Percentiles rank a stretch among this genome's conserved stretches.
phyloP scores from a whole-genome alignment of 352 stramenopile genomes.

The Pythium aphanidermatum region DNA sequence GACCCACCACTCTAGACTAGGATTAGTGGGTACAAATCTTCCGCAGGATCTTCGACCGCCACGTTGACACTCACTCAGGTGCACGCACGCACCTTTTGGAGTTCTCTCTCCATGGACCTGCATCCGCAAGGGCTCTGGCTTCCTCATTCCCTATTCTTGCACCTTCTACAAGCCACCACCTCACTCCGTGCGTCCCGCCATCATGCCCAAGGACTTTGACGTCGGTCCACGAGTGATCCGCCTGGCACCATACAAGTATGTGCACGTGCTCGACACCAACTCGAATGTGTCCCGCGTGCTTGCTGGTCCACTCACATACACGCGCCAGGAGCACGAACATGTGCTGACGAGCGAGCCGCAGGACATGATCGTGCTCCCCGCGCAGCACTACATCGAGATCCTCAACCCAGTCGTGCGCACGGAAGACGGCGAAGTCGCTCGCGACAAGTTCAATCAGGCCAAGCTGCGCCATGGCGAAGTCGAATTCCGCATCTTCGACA shows the following conservation, averaged over 20 bases:
- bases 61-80: too few species aligned
- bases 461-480: conserved; percentile 77
- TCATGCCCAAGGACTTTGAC: conserved; percentile 15
- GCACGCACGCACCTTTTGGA: too few species aligned
- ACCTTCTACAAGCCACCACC: not conserved
- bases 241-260: conserved; percentile 76
- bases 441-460: conserved; percentile 62
- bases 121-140: too few species aligned
- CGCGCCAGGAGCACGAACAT: conserved; percentile 72
- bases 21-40: too few species aligned
- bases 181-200: not conserved
- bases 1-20: too few species aligned
- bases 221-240: conserved; percentile 64
- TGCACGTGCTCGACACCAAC: conserved; percentile 83
- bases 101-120: too few species aligned
- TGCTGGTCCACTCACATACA: conserved; percentile 71
- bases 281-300: conserved; percentile 79
- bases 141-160: conserved; percentile 5
- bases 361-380: conserved; percentile 74
- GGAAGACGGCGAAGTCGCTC: conserved; percentile 39
- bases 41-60: too few species aligned
- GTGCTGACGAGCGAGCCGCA: conserved; percentile 48
- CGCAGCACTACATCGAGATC: conserved; percentile 76
- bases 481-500: conserved; percentile 67
- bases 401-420: conserved; percentile 55